These are phyloP conservation scores for Arctium lappa DNA, from an alignment of 129 eudicot species.

Conservation along the genomic window DNA sequence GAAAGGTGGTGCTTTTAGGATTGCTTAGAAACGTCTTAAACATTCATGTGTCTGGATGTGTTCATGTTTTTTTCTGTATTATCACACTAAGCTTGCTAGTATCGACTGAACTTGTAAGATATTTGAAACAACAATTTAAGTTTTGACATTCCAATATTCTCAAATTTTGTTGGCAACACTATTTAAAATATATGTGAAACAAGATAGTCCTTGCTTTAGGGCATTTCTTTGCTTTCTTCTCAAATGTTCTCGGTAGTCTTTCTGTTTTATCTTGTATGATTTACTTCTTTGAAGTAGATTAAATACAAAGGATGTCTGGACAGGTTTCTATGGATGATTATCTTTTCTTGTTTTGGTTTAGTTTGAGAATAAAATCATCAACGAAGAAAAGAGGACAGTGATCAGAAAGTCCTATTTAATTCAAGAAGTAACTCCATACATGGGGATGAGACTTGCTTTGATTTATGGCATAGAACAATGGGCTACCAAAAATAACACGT, in stretches of 20 bases:
- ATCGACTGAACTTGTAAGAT: background rate
- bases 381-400: background rate
- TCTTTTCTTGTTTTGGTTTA: too few species aligned
- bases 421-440: too few species aligned
- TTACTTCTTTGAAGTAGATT: background rate
- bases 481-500: background rate
- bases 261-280: background rate
- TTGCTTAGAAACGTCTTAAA: background rate
- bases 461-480: background rate
- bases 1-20: background rate
- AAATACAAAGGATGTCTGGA: background rate
- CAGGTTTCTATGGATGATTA: background rate
- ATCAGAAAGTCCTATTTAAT: too few species aligned
- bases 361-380: background rate
- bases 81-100: background rate
- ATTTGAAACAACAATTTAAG: background rate
- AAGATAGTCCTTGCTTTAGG: background rate
- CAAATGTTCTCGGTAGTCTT: background rate
- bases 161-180: background rate
- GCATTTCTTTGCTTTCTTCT: background rate
- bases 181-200: background rate
- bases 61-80: conserved; percentile 6
- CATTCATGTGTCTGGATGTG: background rate
- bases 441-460: too few species aligned
- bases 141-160: background rate